Conservation (phyloP, 2,329 filamentous ascomycete species). For the Helicocarpus griseus region DNA sequence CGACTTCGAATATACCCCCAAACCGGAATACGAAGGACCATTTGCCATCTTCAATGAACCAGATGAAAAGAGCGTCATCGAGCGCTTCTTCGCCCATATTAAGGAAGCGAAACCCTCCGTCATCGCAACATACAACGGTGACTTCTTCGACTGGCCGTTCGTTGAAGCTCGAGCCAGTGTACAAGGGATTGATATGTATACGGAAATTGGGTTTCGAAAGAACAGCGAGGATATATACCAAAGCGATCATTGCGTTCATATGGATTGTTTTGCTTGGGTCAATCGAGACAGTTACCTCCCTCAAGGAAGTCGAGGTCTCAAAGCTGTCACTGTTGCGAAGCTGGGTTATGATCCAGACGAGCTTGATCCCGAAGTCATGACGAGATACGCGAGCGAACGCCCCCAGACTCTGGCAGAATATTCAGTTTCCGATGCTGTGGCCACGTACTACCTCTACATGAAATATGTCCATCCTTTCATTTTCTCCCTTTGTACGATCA, state of each 20-base stretch:
- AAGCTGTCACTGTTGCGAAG: slow-evolving; percentile 95
- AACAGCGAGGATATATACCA: slow-evolving; percentile 95
- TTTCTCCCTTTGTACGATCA: slow-evolving; percentile 94
- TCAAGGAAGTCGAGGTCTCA: slow-evolving; percentile 91
- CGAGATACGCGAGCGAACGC: slow-evolving; percentile 72
- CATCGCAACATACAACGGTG: slow-evolving; percentile 99
- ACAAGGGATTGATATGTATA: slow-evolving; percentile 98
- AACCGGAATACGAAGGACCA: slow-evolving; percentile 85
- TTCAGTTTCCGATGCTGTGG: slow-evolving; percentile 96
- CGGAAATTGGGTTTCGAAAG: slow-evolving; percentile 93
- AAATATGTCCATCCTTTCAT: slow-evolving; percentile 99
- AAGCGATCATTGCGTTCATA: slow-evolving; percentile 90
- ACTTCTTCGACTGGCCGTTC: slow-evolving; percentile 99
- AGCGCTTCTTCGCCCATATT: slow-evolving; percentile 90
- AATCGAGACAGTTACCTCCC: slow-evolving; percentile 97
- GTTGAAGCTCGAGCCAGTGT: slow-evolving; percentile 88
- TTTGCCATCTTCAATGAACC: slow-evolving; percentile 99
- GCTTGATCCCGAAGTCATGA: slow-evolving; percentile 95
- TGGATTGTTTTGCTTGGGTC: slow-evolving; percentile 99
- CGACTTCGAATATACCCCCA: slow-evolving; percentile 97
- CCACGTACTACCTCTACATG: slow-evolving; percentile 99
- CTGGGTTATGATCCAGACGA: slow-evolving; percentile 97
- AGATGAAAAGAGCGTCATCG: slow-evolving; percentile 76
- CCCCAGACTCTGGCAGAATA: slow-evolving; percentile 95
- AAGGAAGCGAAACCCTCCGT: slow-evolving; percentile 92